Evolutionary conservation across 2,329 filamentous ascomycete species (phyloP).

Genomic region (Diplodia mutila): DNA sequence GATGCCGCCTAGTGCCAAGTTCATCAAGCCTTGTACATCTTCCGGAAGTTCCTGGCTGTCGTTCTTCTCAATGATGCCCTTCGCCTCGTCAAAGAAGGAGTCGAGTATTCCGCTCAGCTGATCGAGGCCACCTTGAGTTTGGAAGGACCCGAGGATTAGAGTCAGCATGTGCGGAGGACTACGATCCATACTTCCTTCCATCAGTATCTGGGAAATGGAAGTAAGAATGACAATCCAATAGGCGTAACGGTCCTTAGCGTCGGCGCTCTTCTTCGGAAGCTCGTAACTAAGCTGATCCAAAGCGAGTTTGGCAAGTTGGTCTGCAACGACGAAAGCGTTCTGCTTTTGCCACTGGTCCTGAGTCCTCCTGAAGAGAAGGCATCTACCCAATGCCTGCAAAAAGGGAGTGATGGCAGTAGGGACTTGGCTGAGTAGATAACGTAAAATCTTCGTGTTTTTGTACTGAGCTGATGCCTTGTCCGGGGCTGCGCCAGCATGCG

Average conservation of each 20-base stretch:
- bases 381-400: constrained; percentile 82
- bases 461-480: constrained; percentile 44
- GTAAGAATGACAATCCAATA: constrained; percentile 84
- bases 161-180: constrained; percentile 54
- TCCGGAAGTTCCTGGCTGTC: constrained; percentile 51
- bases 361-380: constrained; percentile 74
- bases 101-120: constrained; percentile 73
- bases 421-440: constrained; percentile 76
- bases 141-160: constrained; percentile 84
- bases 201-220: constrained; percentile 75
- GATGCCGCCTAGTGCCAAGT: constrained; percentile 64
- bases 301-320: constrained; percentile 72
- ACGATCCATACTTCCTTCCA: constrained; percentile 62
- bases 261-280: constrained; percentile 52
- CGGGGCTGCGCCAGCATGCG: constrained; percentile 31
- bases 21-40: constrained; percentile 40
- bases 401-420: constrained; percentile 81
- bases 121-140: constrained; percentile 75
- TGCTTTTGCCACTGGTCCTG: constrained; percentile 67
- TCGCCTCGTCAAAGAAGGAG: constrained; percentile 66
- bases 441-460: constrained; percentile 78
- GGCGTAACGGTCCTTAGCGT: constrained; percentile 67
- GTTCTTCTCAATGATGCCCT: constrained; percentile 49
- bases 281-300: constrained; percentile 66
- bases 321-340: constrained; percentile 63